Percentiles rank a stretch among this genome's conserved stretches.
Evolutionary conservation across 1,139 yeast species (phyloP).

Genomic region (Taphrina pruni): DNA sequence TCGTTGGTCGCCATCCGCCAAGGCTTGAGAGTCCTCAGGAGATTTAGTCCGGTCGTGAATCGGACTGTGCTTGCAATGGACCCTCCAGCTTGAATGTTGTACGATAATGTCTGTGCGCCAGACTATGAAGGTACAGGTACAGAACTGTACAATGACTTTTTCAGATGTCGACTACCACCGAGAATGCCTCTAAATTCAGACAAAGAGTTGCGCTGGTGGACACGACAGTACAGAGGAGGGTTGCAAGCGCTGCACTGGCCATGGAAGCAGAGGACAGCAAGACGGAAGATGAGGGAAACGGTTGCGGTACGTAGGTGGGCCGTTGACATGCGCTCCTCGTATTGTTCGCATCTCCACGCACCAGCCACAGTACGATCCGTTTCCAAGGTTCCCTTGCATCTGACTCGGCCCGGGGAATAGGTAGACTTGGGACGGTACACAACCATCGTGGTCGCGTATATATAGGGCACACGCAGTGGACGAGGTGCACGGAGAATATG

Average conservation of each 20-base stretch:
- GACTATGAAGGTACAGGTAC: neutral
- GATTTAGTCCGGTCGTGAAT: conserved; percentile 24
- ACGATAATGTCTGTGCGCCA: neutral
- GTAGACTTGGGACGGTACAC: too few species aligned
- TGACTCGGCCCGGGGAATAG: too few species aligned
- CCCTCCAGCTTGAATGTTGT: conserved; percentile 31
- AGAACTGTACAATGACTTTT: too few species aligned
- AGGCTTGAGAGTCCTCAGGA: conserved; percentile 5
- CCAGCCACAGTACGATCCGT: neutral
- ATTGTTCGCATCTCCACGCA: conserved; percentile 3
- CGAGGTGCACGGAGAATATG: too few species aligned
- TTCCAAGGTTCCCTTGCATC: too few species aligned
- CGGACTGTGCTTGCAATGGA: conserved; percentile 24
- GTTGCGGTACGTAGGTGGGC: neutral
- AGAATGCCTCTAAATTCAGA: too few species aligned
- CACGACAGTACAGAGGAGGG: neutral
- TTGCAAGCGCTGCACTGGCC: too few species aligned
- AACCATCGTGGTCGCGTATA: too few species aligned
- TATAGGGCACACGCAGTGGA: too few species aligned
- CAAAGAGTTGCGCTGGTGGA: neutral
- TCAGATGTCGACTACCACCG: too few species aligned
- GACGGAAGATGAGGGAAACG: neutral
- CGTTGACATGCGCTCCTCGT: conserved; percentile 17
- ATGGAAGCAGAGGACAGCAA: neutral
- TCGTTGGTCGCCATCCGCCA: conserved; percentile 20